phyloP scores from a whole-genome alignment of 2,329 filamentous ascomycete species.

The Trichophyton simii region DNA sequence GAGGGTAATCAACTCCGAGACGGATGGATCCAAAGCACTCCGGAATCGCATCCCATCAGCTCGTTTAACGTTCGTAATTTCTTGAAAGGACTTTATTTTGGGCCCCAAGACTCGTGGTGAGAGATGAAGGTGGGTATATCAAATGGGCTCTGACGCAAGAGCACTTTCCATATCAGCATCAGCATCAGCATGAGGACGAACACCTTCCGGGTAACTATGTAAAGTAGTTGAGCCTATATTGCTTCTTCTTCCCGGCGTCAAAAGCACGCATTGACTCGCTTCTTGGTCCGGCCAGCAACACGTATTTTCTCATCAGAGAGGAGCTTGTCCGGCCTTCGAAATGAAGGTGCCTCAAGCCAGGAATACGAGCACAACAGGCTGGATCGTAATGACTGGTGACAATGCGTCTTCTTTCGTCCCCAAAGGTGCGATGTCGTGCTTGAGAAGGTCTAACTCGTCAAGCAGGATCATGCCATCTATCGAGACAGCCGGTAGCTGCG shows the following conservation, averaged over 20 bases:
- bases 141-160: background rate
- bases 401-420: no score
- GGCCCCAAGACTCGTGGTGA: no score
- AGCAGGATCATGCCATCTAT: no score
- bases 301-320: background rate
- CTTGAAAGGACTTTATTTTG: no score
- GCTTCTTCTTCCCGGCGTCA: background rate
- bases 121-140: no score
- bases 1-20: background rate
- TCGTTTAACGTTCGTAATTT: background rate
- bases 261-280: background rate
- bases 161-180: background rate
- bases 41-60: background rate
- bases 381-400: background rate
- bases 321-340: background rate
- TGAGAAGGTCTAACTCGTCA: no score
- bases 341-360: background rate
- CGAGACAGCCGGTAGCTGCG: no score
- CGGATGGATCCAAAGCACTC: background rate
- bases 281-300: background rate
- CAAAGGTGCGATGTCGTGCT: no score
- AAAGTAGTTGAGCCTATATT: no score
- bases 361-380: background rate
- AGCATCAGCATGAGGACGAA: no score
- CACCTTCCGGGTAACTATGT: no score